Base-by-base conservation (phyloP, 73 alveolate species). In the Effrenium voratum region DNA sequence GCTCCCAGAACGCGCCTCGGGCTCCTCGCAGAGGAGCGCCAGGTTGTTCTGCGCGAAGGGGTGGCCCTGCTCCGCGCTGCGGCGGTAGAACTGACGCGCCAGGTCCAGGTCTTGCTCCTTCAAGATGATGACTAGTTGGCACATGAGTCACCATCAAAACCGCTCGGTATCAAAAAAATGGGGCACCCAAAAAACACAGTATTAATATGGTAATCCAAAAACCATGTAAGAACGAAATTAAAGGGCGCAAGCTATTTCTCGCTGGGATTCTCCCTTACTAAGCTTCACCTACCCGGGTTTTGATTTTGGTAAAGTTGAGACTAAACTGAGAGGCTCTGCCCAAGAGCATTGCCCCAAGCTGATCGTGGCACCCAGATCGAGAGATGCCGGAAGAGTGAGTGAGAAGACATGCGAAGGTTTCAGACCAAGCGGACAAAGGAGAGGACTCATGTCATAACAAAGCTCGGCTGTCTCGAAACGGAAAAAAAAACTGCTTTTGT, bases 11-110 rank as follows among this genome's bases (percentile, higher is more conserved):
- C 12, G 40, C 70, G 82, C 94, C 94, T 60, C 45, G 32, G 40
- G 63, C 38, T 87, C 84, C 15, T 63, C 70, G 22, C 63, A 76
- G n/a, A 87, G 84, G 45, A 87, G 95, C 36, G 95, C 95, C 95
- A 87, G 45, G 47, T 87, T 87, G 95, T 87, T 87, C 72, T 63
- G 83, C 12, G 95, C 80, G 68, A 63, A 87, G 50, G 41, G 84
- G 68, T 87, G 95, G 68, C 95, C 95, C 38, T 22, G 49, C 84
- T 63, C 95, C 1, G 95, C 83, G 15, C 82, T 55, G 3, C 40
- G 4, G 36, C 45, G 85, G n/a, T 87, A 87, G 95, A 45, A n/a
- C 68, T 43, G 70, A 40, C 19, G 44, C 46, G 95, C 95, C 66
- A 43, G 26, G 50, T 22, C 84, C n/a, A 60, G 28, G 50, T 87